phyloP scores from a whole-genome alignment of 345 rosid species.

The Erucastrum elatum region DNA sequence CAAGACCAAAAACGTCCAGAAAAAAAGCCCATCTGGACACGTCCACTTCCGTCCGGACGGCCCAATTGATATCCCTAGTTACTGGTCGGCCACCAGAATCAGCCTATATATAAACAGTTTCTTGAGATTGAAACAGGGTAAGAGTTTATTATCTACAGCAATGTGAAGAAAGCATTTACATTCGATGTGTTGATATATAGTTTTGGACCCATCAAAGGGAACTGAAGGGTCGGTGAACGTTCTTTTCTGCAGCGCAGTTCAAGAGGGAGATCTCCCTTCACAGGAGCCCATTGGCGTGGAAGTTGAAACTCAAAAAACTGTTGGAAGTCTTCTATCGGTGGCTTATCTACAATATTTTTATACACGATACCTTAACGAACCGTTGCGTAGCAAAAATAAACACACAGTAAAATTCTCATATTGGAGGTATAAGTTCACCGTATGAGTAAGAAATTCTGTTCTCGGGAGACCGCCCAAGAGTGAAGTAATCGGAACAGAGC shows the following conservation, averaged over 20 bases:
- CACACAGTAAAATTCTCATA: slow-evolving; percentile 46
- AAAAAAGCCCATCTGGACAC: too few relatives aligned
- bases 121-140: too few relatives aligned
- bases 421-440: slow-evolving; percentile 86
- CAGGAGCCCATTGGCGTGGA: slow-evolving; percentile 97
- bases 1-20: too few relatives aligned
- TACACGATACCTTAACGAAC: not conserved
- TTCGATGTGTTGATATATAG: slow-evolving; percentile 71
- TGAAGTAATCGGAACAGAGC: slow-evolving; percentile 91
- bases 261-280: slow-evolving; percentile 85
- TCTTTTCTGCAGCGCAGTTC: slow-evolving; percentile 66
- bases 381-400: not conserved
- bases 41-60: too few relatives aligned
- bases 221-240: slow-evolving; percentile 73
- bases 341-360: slow-evolving; percentile 63
- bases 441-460: slow-evolving; percentile 83
- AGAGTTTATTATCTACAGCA: not conserved
- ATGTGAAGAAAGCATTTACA: slow-evolving; percentile 54
- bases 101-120: slow-evolving; percentile 49
- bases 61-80: slow-evolving; percentile 29
- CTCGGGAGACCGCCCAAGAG: slow-evolving; percentile 79
- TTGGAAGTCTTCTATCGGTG: slow-evolving; percentile 83
- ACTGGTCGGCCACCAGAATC: slow-evolving; percentile 79
- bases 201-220: slow-evolving; percentile 91
- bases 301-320: slow-evolving; percentile 93